Percentiles rank a stretch among this genome's conserved stretches.
phyloP scores from a whole-genome alignment of 352 stramenopile species.

The Phytophthora agathidicida region DNA sequence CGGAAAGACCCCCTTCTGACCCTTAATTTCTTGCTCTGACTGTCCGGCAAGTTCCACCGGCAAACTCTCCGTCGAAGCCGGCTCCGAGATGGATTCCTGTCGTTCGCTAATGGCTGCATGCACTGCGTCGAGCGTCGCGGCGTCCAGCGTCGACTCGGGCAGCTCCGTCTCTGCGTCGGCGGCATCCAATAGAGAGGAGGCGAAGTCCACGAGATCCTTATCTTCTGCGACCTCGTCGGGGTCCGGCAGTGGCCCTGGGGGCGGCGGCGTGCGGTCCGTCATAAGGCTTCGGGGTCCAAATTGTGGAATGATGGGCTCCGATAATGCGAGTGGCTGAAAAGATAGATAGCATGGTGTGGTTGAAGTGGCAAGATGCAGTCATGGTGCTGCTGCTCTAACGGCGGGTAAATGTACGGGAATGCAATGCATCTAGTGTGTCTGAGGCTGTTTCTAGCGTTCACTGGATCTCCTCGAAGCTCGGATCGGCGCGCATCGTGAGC shows the following conservation, averaged over 20 bases:
- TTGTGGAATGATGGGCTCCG: background rate
- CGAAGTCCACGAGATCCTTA: constrained; percentile 47
- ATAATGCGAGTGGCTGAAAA: no score
- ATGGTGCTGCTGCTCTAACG: no score
- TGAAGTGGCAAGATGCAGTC: no score
- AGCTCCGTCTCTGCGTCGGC: constrained; percentile 32
- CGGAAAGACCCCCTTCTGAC: background rate
- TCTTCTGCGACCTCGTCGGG: constrained; percentile 27
- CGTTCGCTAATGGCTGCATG: constrained; percentile 38
- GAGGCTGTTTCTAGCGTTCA: no score
- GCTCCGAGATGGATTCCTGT: constrained; percentile 5
- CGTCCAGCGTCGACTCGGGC: constrained; percentile 32
- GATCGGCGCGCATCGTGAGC: constrained; percentile 27
- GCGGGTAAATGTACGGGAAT: no score
- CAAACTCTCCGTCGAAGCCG: background rate
- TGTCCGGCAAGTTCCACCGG: background rate
- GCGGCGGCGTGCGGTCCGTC: constrained; percentile 26
- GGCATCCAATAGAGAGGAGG: constrained; percentile 45
- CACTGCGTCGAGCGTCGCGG: constrained; percentile 46
- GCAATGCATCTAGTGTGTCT: constrained; percentile 9
- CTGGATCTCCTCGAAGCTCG: constrained; percentile 33
- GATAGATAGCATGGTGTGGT: no score
- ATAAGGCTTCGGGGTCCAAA: constrained; percentile 7
- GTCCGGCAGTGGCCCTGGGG: background rate
- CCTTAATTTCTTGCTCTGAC: no score